phyloP scores from a whole-genome alignment of 441 rosid genomes.

The Cnidoscolus chayamansa region DNA sequence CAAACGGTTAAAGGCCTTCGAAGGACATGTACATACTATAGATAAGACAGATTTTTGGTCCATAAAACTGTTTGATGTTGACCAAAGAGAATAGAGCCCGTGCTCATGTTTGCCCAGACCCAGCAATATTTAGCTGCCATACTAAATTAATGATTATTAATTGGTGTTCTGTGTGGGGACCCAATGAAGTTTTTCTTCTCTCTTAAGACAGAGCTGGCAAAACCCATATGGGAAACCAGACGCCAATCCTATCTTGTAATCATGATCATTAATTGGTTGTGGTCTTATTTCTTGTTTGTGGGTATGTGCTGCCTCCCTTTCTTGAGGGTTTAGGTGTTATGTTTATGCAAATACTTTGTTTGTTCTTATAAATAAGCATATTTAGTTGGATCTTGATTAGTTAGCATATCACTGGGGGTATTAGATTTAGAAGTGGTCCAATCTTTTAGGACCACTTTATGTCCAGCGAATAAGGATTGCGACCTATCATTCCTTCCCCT shows the following conservation, averaged over 20 bases:
- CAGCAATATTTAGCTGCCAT: slow-evolving; percentile 16
- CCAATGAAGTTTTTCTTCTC: neutral
- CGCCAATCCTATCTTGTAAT: slow-evolving; percentile 7
- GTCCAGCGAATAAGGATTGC: slow-evolving; percentile 19
- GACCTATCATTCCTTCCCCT: slow-evolving; percentile 6
- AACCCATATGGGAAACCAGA: slow-evolving; percentile 6
- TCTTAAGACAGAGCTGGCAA: slow-evolving; percentile 16
- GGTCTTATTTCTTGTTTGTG: neutral
- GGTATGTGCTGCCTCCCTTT: neutral
- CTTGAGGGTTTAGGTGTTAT: neutral
- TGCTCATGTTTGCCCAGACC: neutral
- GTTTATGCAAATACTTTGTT: neutral
- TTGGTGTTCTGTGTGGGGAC: slow-evolving; percentile 18
- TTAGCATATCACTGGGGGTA: neutral
- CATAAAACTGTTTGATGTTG: slow-evolving; percentile 22
- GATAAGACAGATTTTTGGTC: slow-evolving; percentile 13
- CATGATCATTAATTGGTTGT: neutral
- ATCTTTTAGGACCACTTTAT: slow-evolving; percentile 29
- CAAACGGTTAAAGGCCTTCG: neutral
- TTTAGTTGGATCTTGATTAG: neutral
- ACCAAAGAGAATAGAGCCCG: slow-evolving; percentile 14
- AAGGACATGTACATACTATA: neutral
- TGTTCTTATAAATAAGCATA: neutral
- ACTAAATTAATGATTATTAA: neutral
- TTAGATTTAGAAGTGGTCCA: slow-evolving; percentile 22